phyloP scores from a whole-genome alignment of 2,329 filamentous ascomycete species.

The Diaporthe caulivora region DNA sequence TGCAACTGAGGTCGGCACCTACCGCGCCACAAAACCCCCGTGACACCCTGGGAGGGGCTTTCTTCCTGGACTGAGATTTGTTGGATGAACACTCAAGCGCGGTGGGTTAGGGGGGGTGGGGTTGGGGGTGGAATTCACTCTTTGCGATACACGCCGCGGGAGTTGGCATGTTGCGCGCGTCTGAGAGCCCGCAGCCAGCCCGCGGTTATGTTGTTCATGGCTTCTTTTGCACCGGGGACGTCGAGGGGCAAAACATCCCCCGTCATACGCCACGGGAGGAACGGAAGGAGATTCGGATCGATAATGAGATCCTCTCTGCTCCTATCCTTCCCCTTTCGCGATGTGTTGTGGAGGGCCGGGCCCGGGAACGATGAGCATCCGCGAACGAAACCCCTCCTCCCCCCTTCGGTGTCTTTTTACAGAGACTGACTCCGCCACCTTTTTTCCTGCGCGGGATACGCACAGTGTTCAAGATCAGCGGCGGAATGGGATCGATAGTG shows the following conservation, averaged over 20 bases:
- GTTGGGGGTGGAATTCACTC: too few species aligned
- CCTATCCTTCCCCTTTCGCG: not conserved
- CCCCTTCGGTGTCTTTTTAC: slow-evolving; percentile 9
- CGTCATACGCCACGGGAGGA: too few species aligned
- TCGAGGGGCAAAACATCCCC: too few species aligned
- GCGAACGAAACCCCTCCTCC: not conserved
- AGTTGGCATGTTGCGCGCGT: too few species aligned
- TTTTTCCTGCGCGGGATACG: not conserved
- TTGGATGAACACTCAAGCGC: not conserved
- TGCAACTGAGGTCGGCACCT: not conserved
- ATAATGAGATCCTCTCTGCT: slow-evolving; percentile 13
- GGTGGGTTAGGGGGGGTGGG: too few species aligned
- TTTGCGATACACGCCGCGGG: too few species aligned
- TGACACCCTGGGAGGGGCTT: too few species aligned
- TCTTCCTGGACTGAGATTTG: too few species aligned
- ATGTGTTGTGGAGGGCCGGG: too few species aligned
- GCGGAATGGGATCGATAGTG: not conserved
- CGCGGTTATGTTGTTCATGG: not conserved
- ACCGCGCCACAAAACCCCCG: too few species aligned
- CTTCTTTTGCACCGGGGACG: not conserved
- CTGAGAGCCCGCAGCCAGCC: too few species aligned
- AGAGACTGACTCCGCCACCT: slow-evolving; percentile 6
- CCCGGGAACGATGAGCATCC: not conserved
- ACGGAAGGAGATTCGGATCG: not conserved
- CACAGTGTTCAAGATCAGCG: not conserved